These are phyloP conservation scores for Oryza longistaminata DNA, from an alignment of 176 grass and related monocot genomes.

Conservation along the genomic window DNA sequence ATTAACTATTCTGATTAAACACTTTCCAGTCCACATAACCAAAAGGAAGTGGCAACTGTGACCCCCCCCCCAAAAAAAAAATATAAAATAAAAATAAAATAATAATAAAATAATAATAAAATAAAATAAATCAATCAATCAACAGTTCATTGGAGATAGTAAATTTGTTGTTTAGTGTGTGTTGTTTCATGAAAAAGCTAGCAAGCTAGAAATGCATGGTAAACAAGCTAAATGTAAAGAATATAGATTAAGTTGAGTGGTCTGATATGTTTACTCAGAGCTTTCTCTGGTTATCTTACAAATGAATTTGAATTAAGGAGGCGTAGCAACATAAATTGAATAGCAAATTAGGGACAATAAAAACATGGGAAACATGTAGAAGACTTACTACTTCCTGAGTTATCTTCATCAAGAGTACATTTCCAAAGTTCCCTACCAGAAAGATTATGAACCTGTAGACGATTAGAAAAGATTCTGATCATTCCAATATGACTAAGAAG, in stretches of 20 bases:
- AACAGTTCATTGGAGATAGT: conserved; percentile 3
- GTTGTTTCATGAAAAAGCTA: not conserved
- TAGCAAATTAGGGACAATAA: conserved; percentile 2
- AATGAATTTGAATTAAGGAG: conserved; percentile 8
- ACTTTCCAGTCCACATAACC: not conserved
- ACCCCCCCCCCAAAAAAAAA: not conserved
- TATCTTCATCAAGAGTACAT: conserved; percentile 38
- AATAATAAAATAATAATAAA: too few species aligned
- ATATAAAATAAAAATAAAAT: too few species aligned
- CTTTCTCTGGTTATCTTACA: not conserved
- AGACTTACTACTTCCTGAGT: conserved; percentile 29
- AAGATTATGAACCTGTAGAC: conserved; percentile 31
- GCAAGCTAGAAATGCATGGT: conserved; percentile 4
- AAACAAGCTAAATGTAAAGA: conserved; percentile 12
- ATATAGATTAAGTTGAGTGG: conserved; percentile 15
- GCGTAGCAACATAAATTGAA: not conserved
- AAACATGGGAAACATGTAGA: not conserved
- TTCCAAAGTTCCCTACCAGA: conserved; percentile 37
- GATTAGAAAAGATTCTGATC: conserved; percentile 2
- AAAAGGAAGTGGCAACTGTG: not conserved
- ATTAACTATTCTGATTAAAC: conserved; percentile 18
- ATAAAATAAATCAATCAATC: too few species aligned
- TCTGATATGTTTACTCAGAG: not conserved
- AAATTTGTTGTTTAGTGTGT: not conserved
- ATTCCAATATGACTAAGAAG: conserved; percentile 17